A percentile compares a stretch with the other conserved stretches of the same genome.
phyloP scores from a whole-genome alignment of 306 rosid species.

The Quercus robur region DNA sequence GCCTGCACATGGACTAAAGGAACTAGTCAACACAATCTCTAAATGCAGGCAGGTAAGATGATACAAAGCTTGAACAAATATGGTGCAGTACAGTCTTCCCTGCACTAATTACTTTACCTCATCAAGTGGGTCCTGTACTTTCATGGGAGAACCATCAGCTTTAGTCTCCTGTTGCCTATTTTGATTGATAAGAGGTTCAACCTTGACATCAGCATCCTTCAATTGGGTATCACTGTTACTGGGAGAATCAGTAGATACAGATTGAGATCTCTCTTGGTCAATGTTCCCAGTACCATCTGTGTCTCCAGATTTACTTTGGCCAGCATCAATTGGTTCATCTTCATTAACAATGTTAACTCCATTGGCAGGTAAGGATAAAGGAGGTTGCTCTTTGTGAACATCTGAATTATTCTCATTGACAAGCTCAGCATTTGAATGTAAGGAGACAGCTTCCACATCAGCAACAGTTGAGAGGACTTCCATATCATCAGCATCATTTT shows the following conservation, averaged over 20 bases:
- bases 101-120: slow-evolving; percentile 59
- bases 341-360: slow-evolving; percentile 38
- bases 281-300: slow-evolving; percentile 30
- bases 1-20: slow-evolving; percentile 77
- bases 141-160: slow-evolving; percentile 43
- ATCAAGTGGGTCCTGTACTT: slow-evolving; percentile 83
- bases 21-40: slow-evolving; percentile 44
- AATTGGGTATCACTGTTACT: slow-evolving; percentile 34
- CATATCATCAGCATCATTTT: slow-evolving; percentile 31
- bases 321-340: slow-evolving; percentile 40
- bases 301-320: slow-evolving; percentile 37
- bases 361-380: slow-evolving; percentile 23
- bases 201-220: slow-evolving; percentile 39
- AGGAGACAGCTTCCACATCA: slow-evolving; percentile 36
- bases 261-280: slow-evolving; percentile 45
- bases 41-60: slow-evolving; percentile 6
- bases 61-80: neutral
- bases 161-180: slow-evolving; percentile 49
- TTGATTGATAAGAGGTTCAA: slow-evolving; percentile 37
- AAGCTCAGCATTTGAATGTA: slow-evolving; percentile 44
- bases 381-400: slow-evolving; percentile 41
- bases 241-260: slow-evolving; percentile 33
- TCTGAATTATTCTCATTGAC: slow-evolving; percentile 38
- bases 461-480: slow-evolving; percentile 34
- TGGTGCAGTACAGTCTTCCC: slow-evolving; percentile 13